Base-by-base conservation (phyloP, 2,329 filamentous ascomycete genomes). In the Arthrobotrys pseudoclavata region DNA sequence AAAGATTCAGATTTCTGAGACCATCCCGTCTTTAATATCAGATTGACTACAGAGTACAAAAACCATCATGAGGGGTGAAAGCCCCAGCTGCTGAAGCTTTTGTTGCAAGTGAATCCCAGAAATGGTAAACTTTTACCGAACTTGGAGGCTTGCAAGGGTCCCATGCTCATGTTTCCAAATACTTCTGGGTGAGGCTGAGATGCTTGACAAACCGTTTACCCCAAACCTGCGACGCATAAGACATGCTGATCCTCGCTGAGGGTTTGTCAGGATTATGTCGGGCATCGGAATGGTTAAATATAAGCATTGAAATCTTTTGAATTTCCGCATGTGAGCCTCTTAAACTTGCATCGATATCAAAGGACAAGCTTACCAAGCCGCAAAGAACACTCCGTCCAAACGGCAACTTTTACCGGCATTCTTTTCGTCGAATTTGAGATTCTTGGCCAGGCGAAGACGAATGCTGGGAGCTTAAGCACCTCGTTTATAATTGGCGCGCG, bases 141-240 rank as follows among this genome's bases (percentile, higher is more conserved):
- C 61, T 62, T 20, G 61, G 24, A 26, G 45, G 50, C 42, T 26
- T 40, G 53, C 74, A 53, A 53, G 74, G 74, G 62, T 62, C 74
- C 74, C 74, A 67, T 77, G 74, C 53, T 50, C 61, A 53, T 22
- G 62, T 77, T 77, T 77, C 74, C 74, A 77, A 77, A 77, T 77
- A 77, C 74, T 67, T 72, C 63, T 64, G 34, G 55, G 55, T 62
- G 74, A 77, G 74, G 74, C 74, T 77, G 74, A 77, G 74, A 71
- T 48, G 71, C 64, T 31, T 60, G 53, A 50, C 67, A 61, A 69
- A 53, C 53, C 37, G 55, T 69, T 60, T 60, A 60, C 55, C 26
- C 55, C 55, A 60, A 60, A 60, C 55, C 34, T 60, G 55, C 45
- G 45, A 48, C 45, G 60, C 60, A 60, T 60, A 26, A 60, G 55